A percentile compares a stretch with the other conserved stretches of the same genome.
Conservation (phyloP, 2,329 filamentous ascomycete genomes). For the Aspergillus transmontanensis region DNA sequence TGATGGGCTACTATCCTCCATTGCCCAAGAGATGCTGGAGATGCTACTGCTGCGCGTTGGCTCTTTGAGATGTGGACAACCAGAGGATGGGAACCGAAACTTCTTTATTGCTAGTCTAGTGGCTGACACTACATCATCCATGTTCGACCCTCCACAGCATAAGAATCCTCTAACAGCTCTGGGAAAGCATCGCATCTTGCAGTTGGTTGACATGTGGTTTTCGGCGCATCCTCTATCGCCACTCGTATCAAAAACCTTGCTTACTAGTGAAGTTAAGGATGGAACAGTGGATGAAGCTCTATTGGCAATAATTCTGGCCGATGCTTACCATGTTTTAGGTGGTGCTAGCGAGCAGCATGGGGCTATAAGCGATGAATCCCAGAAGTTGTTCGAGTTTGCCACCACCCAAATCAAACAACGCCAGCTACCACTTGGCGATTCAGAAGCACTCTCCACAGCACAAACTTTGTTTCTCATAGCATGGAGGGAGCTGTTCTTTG, state of each 20-base stretch:
- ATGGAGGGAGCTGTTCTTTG: slow-evolving; percentile 12
- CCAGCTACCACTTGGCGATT: slow-evolving; percentile 15
- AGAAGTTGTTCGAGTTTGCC: slow-evolving; percentile 28
- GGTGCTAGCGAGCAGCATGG: background rate
- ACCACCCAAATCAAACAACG: slow-evolving; percentile 30
- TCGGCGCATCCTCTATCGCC: slow-evolving; percentile 44
- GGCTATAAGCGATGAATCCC: background rate
- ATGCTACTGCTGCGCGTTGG: slow-evolving; percentile 8
- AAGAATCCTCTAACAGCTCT: slow-evolving; percentile 15
- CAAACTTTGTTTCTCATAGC: slow-evolving; percentile 7
- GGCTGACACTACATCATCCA: slow-evolving; percentile 1
- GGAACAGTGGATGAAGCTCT: slow-evolving; percentile 45
- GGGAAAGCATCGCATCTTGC: slow-evolving; percentile 22
- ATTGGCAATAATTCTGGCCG: slow-evolving; percentile 44
- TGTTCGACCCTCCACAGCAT: slow-evolving; percentile 6
- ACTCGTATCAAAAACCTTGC: slow-evolving; percentile 46
- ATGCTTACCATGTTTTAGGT: slow-evolving; percentile 27
- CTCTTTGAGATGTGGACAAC: background rate
- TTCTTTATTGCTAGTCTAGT: slow-evolving; percentile 6
- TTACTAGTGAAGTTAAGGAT: slow-evolving; percentile 42
- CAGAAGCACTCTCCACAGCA: background rate
- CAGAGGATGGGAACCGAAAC: background rate
- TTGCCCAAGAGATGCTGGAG: slow-evolving; percentile 12
- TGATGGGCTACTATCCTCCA: slow-evolving; percentile 8
- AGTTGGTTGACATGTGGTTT: slow-evolving; percentile 48